phyloP scores from a whole-genome alignment of 768 basidiomycete species.

The Phylloporus arenicola region DNA sequence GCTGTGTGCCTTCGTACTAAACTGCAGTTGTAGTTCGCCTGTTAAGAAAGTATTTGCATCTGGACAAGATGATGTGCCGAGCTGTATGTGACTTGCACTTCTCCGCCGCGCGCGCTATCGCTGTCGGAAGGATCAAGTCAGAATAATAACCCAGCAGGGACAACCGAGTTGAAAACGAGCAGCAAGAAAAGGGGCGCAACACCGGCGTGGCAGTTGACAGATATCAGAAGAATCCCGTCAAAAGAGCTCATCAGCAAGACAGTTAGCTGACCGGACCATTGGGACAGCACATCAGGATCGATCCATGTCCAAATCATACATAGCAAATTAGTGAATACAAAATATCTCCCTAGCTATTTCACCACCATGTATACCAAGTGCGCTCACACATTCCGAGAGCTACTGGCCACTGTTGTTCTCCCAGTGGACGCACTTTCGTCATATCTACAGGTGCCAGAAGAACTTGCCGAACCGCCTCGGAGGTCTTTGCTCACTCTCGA shows the following conservation, averaged over 20 bases:
- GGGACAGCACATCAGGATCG: too few species aligned
- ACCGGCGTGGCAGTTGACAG: too few species aligned
- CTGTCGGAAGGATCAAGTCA: background rate
- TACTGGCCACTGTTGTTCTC: constrained; percentile 6
- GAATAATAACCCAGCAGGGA: constrained; percentile 1
- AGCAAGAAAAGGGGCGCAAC: too few species aligned
- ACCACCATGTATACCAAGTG: background rate
- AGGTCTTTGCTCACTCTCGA: constrained; percentile 38
- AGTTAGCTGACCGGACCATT: too few species aligned
- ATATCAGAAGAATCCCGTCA: background rate
- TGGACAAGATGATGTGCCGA: background rate
- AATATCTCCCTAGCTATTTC: background rate
- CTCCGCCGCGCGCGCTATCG: background rate
- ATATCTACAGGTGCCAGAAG: constrained; percentile 10
- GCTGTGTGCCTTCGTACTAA: background rate
- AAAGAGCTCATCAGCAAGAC: background rate
- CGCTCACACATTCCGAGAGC: constrained; percentile 1
- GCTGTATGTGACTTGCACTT: background rate
- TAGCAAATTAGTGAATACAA: constrained; percentile 14
- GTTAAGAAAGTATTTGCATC: background rate
- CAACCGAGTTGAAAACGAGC: constrained; percentile 7
- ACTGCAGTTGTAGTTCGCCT: background rate
- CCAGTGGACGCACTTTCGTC: constrained; percentile 5
- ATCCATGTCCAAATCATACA: background rate
- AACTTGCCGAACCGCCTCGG: constrained; percentile 27